phyloP scores from a whole-genome alignment of 805 yeast genomes.

The Kuraishia borneana region DNA sequence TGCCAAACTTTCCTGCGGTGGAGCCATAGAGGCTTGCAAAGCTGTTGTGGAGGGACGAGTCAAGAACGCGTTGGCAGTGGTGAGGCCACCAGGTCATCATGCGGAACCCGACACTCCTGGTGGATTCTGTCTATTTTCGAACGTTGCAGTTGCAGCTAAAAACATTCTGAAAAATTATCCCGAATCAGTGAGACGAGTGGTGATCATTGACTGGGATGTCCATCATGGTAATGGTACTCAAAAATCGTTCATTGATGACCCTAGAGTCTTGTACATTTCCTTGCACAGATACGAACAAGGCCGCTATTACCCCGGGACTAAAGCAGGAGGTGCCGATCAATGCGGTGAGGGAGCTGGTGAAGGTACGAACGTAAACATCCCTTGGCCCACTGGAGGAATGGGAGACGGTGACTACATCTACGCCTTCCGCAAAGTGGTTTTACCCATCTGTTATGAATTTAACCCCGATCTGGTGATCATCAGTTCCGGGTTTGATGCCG shows the following conservation, averaged over 20 bases:
- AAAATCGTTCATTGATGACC: constrained; percentile 80
- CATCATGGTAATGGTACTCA: constrained; percentile 99
- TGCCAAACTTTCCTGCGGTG: constrained; percentile 92
- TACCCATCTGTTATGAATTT: constrained; percentile 85
- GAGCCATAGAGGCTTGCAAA: constrained; percentile 90
- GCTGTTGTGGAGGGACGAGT: constrained; percentile 92
- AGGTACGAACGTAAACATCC: constrained; percentile 83
- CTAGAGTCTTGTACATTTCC: constrained; percentile 83
- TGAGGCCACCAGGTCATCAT: constrained; percentile 98
- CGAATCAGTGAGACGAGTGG: constrained; percentile 73
- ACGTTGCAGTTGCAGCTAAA: constrained; percentile 95
- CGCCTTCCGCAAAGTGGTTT: constrained; percentile 75
- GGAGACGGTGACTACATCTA: constrained; percentile 93
- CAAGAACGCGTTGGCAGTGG: constrained; percentile 86
- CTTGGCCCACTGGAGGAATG: constrained; percentile 89
- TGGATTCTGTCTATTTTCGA: constrained; percentile 91
- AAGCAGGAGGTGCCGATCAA: constrained; percentile 70
- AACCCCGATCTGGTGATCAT: constrained; percentile 89
- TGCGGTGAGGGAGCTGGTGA: constrained; percentile 81
- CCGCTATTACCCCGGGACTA: constrained; percentile 87
- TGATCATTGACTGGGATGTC: constrained; percentile 94
- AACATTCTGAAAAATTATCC: constrained; percentile 74
- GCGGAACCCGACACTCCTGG: constrained; percentile 98
- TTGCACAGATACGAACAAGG: constrained; percentile 90
- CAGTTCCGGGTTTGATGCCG: constrained; percentile 97